phyloP scores from a whole-genome alignment of 1,139 yeast species.

The Yarrowia galli region DNA sequence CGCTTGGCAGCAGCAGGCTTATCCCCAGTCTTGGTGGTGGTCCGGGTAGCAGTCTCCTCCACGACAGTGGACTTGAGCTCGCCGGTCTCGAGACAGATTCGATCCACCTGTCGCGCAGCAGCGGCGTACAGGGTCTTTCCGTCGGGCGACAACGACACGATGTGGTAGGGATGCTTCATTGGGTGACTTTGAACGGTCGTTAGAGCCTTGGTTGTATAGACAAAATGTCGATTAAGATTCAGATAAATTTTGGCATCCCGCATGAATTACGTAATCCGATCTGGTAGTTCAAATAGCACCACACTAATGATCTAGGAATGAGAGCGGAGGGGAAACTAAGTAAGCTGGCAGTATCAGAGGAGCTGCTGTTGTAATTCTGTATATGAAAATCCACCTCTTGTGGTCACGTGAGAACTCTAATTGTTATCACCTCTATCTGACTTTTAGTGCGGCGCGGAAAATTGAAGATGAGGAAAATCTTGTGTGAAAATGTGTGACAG shows the following conservation, averaged over 20 bases:
- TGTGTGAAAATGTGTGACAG: background rate
- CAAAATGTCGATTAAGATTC: conserved; percentile 11
- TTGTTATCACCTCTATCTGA: conserved; percentile 35
- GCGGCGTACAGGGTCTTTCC: conserved; percentile 43
- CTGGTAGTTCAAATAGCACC: background rate
- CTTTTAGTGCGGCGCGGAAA: conserved; percentile 35
- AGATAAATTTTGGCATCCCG: conserved; percentile 26
- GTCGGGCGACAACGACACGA: conserved; percentile 41
- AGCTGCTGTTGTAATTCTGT: background rate
- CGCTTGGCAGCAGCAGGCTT: conserved; percentile 22
- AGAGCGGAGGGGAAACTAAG: background rate
- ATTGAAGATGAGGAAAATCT: background rate
- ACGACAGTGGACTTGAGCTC: conserved; percentile 40
- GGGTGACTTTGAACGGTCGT: background rate
- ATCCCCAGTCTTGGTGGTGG: conserved; percentile 31
- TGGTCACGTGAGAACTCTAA: conserved; percentile 32
- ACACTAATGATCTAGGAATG: background rate
- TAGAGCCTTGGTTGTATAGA: background rate
- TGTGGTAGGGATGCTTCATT: conserved; percentile 44
- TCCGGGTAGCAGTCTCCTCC: conserved; percentile 41
- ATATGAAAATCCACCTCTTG: background rate
- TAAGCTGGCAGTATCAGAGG: background rate
- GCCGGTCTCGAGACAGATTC: conserved; percentile 39
- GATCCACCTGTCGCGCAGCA: conserved; percentile 40
- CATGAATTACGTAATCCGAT: conserved; percentile 31